Evolutionary conservation across 257 asterid genomes (phyloP).

Genomic region (Oldenlandia corymbosa): DNA sequence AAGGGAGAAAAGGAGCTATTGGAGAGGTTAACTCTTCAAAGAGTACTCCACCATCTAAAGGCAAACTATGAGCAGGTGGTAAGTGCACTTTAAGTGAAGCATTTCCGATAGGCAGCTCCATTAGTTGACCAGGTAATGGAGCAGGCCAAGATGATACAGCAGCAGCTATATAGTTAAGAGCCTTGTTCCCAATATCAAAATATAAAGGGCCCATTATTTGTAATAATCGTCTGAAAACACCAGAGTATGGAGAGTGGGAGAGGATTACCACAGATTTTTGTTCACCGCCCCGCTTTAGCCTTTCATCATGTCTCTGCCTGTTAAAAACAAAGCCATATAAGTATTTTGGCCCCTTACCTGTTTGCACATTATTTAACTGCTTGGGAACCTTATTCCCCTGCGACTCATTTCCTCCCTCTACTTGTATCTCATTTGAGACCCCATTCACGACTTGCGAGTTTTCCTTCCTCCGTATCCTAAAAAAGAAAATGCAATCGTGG

Average conservation of each 20-base stretch:
- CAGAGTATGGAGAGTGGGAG: constrained; percentile 74
- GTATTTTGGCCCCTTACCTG: constrained; percentile 42
- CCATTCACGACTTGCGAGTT: constrained; percentile 26
- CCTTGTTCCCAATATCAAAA: constrained; percentile 90
- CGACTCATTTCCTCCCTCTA: constrained; percentile 30
- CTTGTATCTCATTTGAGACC: constrained; percentile 50
- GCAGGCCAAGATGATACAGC: constrained; percentile 82
- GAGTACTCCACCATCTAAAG: constrained; percentile 63
- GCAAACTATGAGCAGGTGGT: constrained; percentile 94
- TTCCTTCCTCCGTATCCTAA: constrained; percentile 61
- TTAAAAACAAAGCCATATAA: constrained; percentile 90
- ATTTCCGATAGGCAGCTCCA: constrained; percentile 92
- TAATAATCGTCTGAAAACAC: constrained; percentile 87
- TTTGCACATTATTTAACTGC: constrained; percentile 28
- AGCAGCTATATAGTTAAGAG: constrained; percentile 73
- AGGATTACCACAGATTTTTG: constrained; percentile 93
- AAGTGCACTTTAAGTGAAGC: constrained; percentile 76
- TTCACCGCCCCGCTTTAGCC: constrained; percentile 95
- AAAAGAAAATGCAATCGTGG: constrained; percentile 89
- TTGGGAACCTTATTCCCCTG: constrained; percentile 21
- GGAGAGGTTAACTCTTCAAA: constrained; percentile 89
- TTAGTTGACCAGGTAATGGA: constrained; percentile 75
- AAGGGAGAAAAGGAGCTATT: constrained; percentile 87
- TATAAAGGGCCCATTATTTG: constrained; percentile 96
- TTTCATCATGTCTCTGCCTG: constrained; percentile 96